Evolutionary conservation across 441 rosid species (phyloP).

Genomic region (Bruguiera hainesii): DNA sequence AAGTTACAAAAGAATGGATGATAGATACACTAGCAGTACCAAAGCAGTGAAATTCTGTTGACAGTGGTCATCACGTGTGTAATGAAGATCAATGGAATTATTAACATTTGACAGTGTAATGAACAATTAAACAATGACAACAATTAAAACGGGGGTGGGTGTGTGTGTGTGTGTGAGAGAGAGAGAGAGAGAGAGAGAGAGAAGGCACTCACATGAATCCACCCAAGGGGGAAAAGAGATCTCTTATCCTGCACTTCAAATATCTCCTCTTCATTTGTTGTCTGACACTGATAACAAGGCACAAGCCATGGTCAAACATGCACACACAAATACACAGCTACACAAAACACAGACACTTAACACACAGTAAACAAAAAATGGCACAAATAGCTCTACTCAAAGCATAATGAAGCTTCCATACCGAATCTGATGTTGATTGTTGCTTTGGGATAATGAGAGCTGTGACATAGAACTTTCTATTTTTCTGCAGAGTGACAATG

Average conservation of each 20-base stretch:
- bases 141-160: neutral
- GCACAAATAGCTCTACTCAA: slow-evolving; percentile 9
- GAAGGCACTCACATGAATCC: slow-evolving; percentile 88
- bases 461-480: slow-evolving; percentile 79
- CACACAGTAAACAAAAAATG: slow-evolving; percentile 9
- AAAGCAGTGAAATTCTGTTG: too few relatives aligned
- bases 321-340: too few relatives aligned
- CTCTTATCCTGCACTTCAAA: slow-evolving; percentile 93
- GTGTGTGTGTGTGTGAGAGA: neutral
- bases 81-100: neutral
- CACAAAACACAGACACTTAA: too few relatives aligned
- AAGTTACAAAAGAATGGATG: neutral
- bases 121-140: neutral
- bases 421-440: slow-evolving; percentile 90
- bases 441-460: slow-evolving; percentile 97
- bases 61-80: neutral
- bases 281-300: slow-evolving; percentile 60
- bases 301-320: too few relatives aligned
- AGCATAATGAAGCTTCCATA: slow-evolving; percentile 33
- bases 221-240: slow-evolving; percentile 95
- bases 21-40: too few relatives aligned
- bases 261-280: slow-evolving; percentile 97
- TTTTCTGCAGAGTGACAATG: slow-evolving; percentile 54
- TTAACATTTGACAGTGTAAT: neutral
- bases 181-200: neutral